phyloP scores from a whole-genome alignment of 352 stramenopile species.

The Phytophthora pseudosyringae region DNA sequence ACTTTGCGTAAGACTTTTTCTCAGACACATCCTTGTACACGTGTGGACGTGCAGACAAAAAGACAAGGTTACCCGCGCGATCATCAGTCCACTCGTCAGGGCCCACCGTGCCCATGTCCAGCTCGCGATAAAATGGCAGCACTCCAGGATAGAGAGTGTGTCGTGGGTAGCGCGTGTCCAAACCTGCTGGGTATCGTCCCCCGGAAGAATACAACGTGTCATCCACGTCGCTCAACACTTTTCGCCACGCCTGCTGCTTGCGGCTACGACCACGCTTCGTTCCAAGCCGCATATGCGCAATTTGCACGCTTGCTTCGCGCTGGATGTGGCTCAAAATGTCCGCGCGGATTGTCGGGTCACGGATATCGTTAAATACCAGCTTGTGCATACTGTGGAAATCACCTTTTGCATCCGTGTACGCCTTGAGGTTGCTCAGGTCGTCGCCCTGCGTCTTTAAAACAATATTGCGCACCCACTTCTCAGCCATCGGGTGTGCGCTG shows the following conservation, averaged over 20 bases:
- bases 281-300: constrained; percentile 93
- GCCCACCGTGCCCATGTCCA: constrained; percentile 94
- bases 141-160: constrained; percentile 97
- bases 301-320: constrained; percentile 93
- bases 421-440: constrained; percentile 97
- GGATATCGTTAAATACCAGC: constrained; percentile 97
- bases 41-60: constrained; percentile 98
- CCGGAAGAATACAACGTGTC: constrained; percentile 98
- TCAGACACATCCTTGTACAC: constrained; percentile 99
- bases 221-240: constrained; percentile 99
- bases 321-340: constrained; percentile 97
- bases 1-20: constrained; percentile 97
- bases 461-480: constrained; percentile 98
- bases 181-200: constrained; percentile 94
- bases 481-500: constrained; percentile 91
- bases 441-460: constrained; percentile 95
- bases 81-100: constrained; percentile 90
- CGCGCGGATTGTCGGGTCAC: constrained; percentile 79
- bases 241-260: constrained; percentile 92
- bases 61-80: constrained; percentile 97
- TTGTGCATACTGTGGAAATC: constrained; percentile 98
- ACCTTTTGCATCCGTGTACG: constrained; percentile 95
- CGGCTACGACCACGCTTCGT: constrained; percentile 83
- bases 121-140: constrained; percentile 96
- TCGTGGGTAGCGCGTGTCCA: constrained; percentile 93